phyloP scores from a whole-genome alignment of 2,329 filamentous ascomycete genomes.

The Ophiosphaerella narmari region DNA sequence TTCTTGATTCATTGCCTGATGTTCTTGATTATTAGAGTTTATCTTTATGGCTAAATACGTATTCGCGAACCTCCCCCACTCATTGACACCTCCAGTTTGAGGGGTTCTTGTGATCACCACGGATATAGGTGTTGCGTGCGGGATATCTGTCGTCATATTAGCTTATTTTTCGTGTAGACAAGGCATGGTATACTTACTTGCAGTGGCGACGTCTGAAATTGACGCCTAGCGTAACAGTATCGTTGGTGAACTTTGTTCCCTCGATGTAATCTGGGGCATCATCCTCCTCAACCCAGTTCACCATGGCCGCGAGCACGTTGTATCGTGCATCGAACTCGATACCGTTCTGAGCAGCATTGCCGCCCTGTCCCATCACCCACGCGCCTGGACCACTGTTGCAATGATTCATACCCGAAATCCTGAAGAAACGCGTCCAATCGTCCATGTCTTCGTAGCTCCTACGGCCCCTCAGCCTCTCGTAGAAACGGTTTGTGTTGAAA shows the following conservation, averaged over 20 bases:
- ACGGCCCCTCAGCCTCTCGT: constrained; percentile 45
- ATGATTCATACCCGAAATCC: constrained; percentile 58
- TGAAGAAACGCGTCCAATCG: constrained; percentile 55
- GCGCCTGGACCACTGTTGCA: constrained; percentile 55
- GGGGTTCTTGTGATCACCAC: too few relatives aligned
- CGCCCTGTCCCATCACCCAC: constrained; percentile 35
- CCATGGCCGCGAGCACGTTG: constrained; percentile 48
- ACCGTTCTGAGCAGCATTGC: constrained; percentile 19
- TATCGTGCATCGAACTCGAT: constrained; percentile 17
- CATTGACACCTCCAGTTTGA: neutral
- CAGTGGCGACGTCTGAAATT: constrained; percentile 55
- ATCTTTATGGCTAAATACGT: neutral
- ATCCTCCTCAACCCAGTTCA: constrained; percentile 50
- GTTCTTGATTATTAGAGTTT: too few relatives aligned
- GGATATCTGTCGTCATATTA: too few relatives aligned
- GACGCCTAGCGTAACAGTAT: constrained; percentile 47
- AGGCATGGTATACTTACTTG: constrained; percentile 18
- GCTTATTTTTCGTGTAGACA: too few relatives aligned
- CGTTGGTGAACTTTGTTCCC: constrained; percentile 42
- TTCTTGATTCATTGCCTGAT: too few relatives aligned
- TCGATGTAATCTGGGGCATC: constrained; percentile 44
- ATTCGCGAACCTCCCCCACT: neutral
- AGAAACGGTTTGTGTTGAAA: constrained; percentile 52
- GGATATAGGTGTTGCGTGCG: too few relatives aligned
- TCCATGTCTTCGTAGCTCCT: constrained; percentile 16